These are phyloP conservation scores for Symbiotaphrina buchneri DNA, from an alignment of 495 filamentous ascomycete species.

Conservation along the genomic window DNA sequence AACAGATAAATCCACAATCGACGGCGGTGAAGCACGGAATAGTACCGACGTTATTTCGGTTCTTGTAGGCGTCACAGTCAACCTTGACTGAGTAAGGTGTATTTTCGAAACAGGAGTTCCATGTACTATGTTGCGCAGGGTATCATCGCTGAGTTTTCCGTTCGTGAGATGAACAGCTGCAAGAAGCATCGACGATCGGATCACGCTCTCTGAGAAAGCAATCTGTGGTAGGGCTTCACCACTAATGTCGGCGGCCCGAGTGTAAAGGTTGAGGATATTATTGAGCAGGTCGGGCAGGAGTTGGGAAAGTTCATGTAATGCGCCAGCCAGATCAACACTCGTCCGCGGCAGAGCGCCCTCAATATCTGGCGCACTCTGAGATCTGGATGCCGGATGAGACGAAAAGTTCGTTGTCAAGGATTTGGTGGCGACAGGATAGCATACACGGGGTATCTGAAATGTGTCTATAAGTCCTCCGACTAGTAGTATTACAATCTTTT, in stretches of 20 bases:
- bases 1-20: conserved; percentile 33
- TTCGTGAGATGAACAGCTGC: conserved; percentile 43
- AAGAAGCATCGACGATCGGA: conserved; percentile 56
- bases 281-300: conserved; percentile 56
- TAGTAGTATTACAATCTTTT: conserved; percentile 1
- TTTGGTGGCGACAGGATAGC: conserved; percentile 34
- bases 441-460: conserved; percentile 33
- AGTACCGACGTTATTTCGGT: conserved; percentile 46
- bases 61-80: conserved; percentile 28
- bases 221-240: conserved; percentile 64
- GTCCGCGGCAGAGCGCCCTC: too few species aligned
- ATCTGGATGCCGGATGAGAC: conserved; percentile 20
- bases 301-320: conserved; percentile 37
- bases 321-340: too few species aligned
- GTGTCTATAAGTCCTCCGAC: not conserved
- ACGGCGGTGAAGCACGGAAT: conserved; percentile 48
- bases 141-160: conserved; percentile 42
- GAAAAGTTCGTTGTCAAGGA: conserved; percentile 8
- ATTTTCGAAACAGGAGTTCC: conserved; percentile 17
- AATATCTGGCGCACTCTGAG: too few species aligned
- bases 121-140: conserved; percentile 43
- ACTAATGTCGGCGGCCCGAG: conserved; percentile 46
- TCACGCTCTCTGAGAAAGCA: conserved; percentile 58
- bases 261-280: conserved; percentile 65
- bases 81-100: conserved; percentile 17